Evolutionary conservation across 441 rosid species (phyloP), one percentile per base, ranked within the genome.

Genomic region (Metrosideros polymorpha): DNA sequence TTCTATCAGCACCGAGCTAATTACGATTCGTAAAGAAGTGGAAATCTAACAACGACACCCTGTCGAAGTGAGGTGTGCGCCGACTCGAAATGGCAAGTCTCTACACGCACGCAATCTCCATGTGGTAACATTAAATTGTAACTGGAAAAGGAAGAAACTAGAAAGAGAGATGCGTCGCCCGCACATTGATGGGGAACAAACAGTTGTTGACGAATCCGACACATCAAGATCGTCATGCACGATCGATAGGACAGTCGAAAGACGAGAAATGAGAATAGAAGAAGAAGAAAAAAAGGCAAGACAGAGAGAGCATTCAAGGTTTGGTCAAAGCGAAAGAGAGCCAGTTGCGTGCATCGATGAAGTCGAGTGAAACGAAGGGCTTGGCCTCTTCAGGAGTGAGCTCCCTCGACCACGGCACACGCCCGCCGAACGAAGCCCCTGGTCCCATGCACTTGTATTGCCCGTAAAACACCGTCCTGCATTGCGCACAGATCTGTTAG

Each of bases 381-480:
- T 71, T 24, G 12, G 93, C 94, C 89, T 93, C 88, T 42, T 87
- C 66, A 35, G 35, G 82, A 2, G 94, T 91, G 51, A 92, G 94
- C 88, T 93, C 96, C 88, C 94, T 90, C 0, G 94, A 92, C 94
- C 94, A 91, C 0, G 92, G 30, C 50, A 93, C 94, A 29, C 91
- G 85, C 42, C 92, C 91, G 27, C 89, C 91, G n/a, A 82, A 88
- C 30, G 89, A 86, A 12, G 94, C 91, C 7, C 93, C 94, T 2
- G 93, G 94, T 15, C 96, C 95, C 27, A 86, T 91, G 55, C 95
- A 92, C 59, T 89, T 90, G 83, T 91, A 93, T 85, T 90, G 93
- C 22, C 94, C 94, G 27, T 63, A 92, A 83, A 91, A 93, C 8
- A 93, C 94, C 25, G 95, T 92, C 95, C 95, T 94, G 89, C 86